Base-by-base conservation (phyloP, 1,284 basidiomycete species). In the Puccinia triticina region DNA sequence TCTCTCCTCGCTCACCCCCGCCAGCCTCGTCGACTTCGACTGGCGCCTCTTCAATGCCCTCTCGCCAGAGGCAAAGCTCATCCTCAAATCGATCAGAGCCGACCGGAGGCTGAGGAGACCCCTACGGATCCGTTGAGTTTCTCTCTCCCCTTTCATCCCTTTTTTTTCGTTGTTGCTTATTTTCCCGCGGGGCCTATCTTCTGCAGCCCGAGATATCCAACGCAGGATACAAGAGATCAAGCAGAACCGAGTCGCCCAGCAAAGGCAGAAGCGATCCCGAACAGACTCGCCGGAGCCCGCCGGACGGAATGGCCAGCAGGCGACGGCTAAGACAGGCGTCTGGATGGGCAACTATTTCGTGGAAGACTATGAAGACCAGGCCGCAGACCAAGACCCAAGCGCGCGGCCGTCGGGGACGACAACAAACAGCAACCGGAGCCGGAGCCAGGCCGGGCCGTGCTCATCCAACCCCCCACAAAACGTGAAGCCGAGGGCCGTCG, bases 41-140 rank as follows among this genome's bases (percentile, higher is more conserved):
- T 69, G n/a, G 26, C 5, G n/a, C 1, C 43, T 29, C 7, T 69
- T 48, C 43, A 46, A 29, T 14, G n/a, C 43, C 1, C 43, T 69
- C 43, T 69, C 66, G 21, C n/a, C 26, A 4, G 43, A 69, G 11
- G 23, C n/a, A 8, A 69, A 69, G 21, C 43, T 46, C n/a, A 69
- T 69, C 66, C 66, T 69, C n/a, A 69, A 21, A 14, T 48, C 43
- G n/a, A 69, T 69, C n/a, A 40, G n/a, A 16, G 11, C 40, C 66
- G 43, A 48, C 11, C 66, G 29, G 66, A 11, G n/a, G 10, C 14
- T 48, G 10, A 48, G n/a, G 21, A 69, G 66, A 69, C 66, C 66
- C 1, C 66, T 32, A 5, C 8, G 66, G n/a, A 69, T 69, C 16
- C 66, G 66, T 69, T 69, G 8, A 69, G 66, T 69, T 10, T n/a